Percentiles rank a stretch among this genome's conserved stretches.
These are phyloP conservation scores for Backusella morwellensis DNA, from an alignment of 192 early-diverging fungal species.

Conservation along the genomic window DNA sequence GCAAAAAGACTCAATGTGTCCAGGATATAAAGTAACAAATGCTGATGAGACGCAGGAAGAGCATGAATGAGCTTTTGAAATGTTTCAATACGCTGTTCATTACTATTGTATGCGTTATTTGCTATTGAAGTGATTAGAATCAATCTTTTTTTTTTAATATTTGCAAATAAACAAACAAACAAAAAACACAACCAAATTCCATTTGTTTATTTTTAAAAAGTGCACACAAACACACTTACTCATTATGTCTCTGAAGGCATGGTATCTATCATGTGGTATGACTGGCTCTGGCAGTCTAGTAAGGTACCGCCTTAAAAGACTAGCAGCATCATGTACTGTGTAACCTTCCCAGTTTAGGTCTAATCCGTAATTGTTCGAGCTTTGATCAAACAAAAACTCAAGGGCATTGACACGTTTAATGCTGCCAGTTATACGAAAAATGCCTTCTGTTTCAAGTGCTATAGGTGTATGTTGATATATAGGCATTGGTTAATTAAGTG, in stretches of 20 bases:
- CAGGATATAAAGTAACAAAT: constrained; percentile 68
- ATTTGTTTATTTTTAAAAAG: neutral
- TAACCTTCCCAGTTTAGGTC: constrained; percentile 62
- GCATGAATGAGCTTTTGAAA: constrained; percentile 60
- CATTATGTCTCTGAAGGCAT: constrained; percentile 63
- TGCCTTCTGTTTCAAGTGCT: constrained; percentile 62
- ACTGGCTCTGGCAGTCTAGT: constrained; percentile 72
- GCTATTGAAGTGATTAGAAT: neutral
- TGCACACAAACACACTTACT: constrained; percentile 32
- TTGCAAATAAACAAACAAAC: neutral
- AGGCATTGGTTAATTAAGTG: neutral
- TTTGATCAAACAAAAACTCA: constrained; percentile 64
- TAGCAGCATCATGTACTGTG: constrained; percentile 79
- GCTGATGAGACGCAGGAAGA: constrained; percentile 57
- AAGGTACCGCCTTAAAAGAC: constrained; percentile 68
- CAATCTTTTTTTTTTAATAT: neutral
- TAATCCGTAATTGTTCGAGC: constrained; percentile 58
- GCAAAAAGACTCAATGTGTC: constrained; percentile 62
- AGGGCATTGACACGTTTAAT: constrained; percentile 69
- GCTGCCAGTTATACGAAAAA: constrained; percentile 74
- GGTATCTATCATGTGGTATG: constrained; percentile 64
- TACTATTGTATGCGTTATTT: constrained; percentile 35
- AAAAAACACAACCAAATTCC: neutral
- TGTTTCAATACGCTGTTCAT: constrained; percentile 36
- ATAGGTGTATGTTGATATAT: neutral